Conservation (phyloP, 768 basidiomycete species). For the Boletus bicolor region DNA sequence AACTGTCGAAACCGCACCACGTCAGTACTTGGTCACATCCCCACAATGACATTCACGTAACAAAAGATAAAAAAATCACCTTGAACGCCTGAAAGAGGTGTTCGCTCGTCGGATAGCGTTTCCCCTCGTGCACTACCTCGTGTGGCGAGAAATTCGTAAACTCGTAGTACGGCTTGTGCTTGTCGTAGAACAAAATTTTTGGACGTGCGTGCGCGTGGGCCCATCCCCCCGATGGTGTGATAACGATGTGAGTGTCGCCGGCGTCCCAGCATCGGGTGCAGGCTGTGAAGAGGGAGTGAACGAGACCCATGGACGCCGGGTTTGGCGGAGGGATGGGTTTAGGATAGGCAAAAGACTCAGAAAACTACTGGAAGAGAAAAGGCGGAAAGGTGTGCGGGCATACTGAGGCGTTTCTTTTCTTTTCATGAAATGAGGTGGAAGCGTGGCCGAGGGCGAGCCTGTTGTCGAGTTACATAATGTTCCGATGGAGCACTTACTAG, state of each 20-base stretch:
- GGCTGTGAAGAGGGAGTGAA: slow-evolving; percentile 13
- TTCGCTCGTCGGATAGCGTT: slow-evolving; percentile 70
- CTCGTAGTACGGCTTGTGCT: slow-evolving; percentile 60
- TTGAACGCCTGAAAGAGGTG: slow-evolving; percentile 79
- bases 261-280: slow-evolving; percentile 28
- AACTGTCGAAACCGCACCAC: slow-evolving; percentile 40
- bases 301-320: slow-evolving; percentile 16
- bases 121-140: slow-evolving; percentile 60
- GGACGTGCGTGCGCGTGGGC: slow-evolving; percentile 24
- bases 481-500: no score
- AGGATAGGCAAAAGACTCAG: neutral
- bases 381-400: slow-evolving; percentile 10
- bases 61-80: slow-evolving; percentile 29
- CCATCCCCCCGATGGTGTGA: slow-evolving; percentile 24
- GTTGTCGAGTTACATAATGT: neutral
- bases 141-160: slow-evolving; percentile 75
- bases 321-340: neutral
- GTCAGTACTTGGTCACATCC: neutral
- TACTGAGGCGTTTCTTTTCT: slow-evolving; percentile 6
- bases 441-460: neutral
- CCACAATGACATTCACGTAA: neutral
- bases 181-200: slow-evolving; percentile 59
- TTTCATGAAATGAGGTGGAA: slow-evolving; percentile 11
- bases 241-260: slow-evolving; percentile 28
- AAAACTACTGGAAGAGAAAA: neutral